A percentile compares a stretch with the other conserved stretches of the same genome.
Evolutionary conservation across 805 yeast species (phyloP).

Genomic region (Candida boidinii): DNA sequence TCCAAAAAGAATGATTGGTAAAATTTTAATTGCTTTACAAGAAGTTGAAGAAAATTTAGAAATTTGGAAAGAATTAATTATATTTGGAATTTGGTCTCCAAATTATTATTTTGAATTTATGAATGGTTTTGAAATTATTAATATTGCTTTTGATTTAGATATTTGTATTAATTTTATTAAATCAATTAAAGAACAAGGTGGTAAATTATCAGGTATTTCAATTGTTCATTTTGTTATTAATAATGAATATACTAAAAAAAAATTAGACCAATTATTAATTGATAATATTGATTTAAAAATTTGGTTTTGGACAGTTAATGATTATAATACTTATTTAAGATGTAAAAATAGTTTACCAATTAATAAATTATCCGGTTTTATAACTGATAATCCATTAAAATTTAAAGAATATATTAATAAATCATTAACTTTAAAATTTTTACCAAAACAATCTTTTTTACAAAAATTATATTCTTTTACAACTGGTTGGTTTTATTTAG

Average conservation of each 20-base stretch:
- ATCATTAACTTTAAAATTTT: background rate
- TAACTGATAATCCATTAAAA: slow-evolving; percentile 13
- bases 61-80: slow-evolving; percentile 25
- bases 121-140: slow-evolving; percentile 17
- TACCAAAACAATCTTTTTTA: background rate
- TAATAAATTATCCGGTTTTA: slow-evolving; percentile 11
- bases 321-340: slow-evolving; percentile 12
- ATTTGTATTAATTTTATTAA: slow-evolving; percentile 14
- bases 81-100: slow-evolving; percentile 29
- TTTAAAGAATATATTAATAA: slow-evolving; percentile 1
- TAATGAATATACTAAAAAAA: background rate
- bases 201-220: slow-evolving; percentile 3
- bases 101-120: slow-evolving; percentile 20
- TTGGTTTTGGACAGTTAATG: slow-evolving; percentile 30
- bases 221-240: slow-evolving; percentile 2
- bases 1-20: slow-evolving; percentile 17
- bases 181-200: slow-evolving; percentile 10
- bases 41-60: slow-evolving; percentile 13
- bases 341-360: slow-evolving; percentile 8
- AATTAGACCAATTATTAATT: background rate
- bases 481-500: too few relatives aligned
- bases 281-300: slow-evolving; percentile 14
- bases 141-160: slow-evolving; percentile 21
- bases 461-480: background rate
- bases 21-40: too few relatives aligned